Evolutionary conservation across 1,139 yeast genomes (phyloP).

Genomic region (Nakaseomyces nivariensis): DNA sequence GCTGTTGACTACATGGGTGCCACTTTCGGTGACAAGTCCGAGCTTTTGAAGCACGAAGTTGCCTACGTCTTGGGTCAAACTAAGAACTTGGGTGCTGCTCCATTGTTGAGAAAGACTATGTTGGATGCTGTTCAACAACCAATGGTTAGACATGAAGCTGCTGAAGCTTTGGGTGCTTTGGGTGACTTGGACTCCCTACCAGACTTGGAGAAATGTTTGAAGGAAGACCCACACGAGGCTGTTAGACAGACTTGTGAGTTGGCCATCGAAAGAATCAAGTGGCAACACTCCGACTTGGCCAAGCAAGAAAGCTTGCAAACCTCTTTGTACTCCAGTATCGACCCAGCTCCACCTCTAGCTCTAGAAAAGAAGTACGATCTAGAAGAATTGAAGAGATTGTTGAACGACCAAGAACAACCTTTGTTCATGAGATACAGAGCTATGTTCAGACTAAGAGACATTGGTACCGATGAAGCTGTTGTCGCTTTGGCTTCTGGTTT

Average conservation of each 20-base stretch:
- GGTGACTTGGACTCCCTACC: conserved; percentile 73
- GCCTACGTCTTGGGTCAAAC: conserved; percentile 99
- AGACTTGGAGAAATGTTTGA: conserved; percentile 51
- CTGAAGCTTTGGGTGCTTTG: conserved; percentile 95
- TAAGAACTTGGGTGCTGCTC: conserved; percentile 68
- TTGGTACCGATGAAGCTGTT: conserved; percentile 89
- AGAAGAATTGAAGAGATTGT: conserved; percentile 51
- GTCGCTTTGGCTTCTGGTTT: conserved; percentile 87
- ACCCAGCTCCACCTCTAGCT: conserved; percentile 96
- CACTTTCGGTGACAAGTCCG: conserved; percentile 72
- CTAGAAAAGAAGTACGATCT: conserved; percentile 48
- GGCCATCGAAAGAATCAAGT: conserved; percentile 86
- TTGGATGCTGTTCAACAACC: conserved; percentile 59
- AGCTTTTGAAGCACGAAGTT: conserved; percentile 90
- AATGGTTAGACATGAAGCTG: conserved; percentile 99
- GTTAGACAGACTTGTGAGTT: conserved; percentile 96
- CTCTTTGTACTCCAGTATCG: conserved; percentile 78
- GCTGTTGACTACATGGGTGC: conserved; percentile 85
- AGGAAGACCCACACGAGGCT: conserved; percentile 72
- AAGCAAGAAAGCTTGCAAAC: conserved; percentile 57
- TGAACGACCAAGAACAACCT: conserved; percentile 69
- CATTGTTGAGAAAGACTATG: conserved; percentile 64
- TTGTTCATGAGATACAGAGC: conserved; percentile 94
- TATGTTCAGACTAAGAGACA: conserved; percentile 93
- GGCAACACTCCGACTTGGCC: conserved; percentile 70